These are phyloP conservation scores for Sarcomyxa edulis DNA, from an alignment of 768 basidiomycete species.

Conservation along the genomic window DNA sequence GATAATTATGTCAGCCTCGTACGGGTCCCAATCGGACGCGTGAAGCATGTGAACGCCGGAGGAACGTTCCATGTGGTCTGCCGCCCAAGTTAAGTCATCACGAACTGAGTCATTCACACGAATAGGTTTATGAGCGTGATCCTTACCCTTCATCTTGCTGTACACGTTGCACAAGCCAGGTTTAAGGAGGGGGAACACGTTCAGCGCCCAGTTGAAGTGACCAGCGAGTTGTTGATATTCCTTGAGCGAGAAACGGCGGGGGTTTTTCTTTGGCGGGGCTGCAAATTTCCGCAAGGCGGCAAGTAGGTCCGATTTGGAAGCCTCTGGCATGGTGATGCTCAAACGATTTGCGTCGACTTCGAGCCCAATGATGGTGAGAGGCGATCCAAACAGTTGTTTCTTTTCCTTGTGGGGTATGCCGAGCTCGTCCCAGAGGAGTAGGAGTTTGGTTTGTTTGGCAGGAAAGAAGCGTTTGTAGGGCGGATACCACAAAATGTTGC, in stretches of 20 bases:
- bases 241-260: conserved; percentile 10
- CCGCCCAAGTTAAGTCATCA: conserved; percentile 25
- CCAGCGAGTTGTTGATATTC: conserved; percentile 29
- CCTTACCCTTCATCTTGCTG: conserved; percentile 23
- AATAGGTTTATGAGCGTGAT: conserved; percentile 7
- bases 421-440: conserved; percentile 32
- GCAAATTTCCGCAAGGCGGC: conserved; percentile 7
- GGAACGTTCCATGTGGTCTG: conserved; percentile 11
- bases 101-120: conserved; percentile 19
- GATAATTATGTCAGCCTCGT: conserved; percentile 8
- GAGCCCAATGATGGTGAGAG: conserved; percentile 32
- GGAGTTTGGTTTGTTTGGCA: conserved; percentile 21
- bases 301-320: conserved; percentile 9
- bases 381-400: conserved; percentile 29
- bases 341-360: conserved; percentile 26
- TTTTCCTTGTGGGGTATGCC: conserved; percentile 28
- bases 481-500: conserved; percentile 19
- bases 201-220: conserved; percentile 33
- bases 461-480: conserved; percentile 23
- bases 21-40: conserved; percentile 11
- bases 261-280: neutral
- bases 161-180: conserved; percentile 24
- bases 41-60: conserved; percentile 17
- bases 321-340: conserved; percentile 14
- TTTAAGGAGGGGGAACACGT: conserved; percentile 24